Evolutionary conservation across 1,284 basidiomycete species (phyloP).

Genomic region (Mycena citricolor): DNA sequence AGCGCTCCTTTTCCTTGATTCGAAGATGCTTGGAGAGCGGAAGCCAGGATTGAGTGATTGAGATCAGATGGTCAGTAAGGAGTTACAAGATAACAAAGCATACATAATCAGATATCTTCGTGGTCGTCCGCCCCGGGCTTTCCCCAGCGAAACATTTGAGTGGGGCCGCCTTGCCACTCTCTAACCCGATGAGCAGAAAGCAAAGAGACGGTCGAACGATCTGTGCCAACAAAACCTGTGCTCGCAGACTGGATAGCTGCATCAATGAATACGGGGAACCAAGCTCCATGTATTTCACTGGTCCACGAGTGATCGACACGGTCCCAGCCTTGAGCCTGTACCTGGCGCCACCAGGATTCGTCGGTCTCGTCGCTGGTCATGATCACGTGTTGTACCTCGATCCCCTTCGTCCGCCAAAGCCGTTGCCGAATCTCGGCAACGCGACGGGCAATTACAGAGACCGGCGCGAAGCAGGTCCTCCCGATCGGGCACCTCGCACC

Average conservation of each 20-base stretch:
- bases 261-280: slow-evolving; percentile 36
- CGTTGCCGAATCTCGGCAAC: slow-evolving; percentile 63
- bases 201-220: slow-evolving; percentile 17
- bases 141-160: slow-evolving; percentile 20
- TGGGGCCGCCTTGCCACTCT: slow-evolving; percentile 14
- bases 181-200: slow-evolving; percentile 16
- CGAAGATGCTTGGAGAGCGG: no score
- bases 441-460: slow-evolving; percentile 55
- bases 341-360: slow-evolving; percentile 58
- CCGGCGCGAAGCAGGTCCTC: slow-evolving; percentile 29
- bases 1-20: no score
- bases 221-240: slow-evolving; percentile 19
- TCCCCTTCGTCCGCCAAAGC: slow-evolving; percentile 47
- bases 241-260: slow-evolving; percentile 21
- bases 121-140: slow-evolving; percentile 8
- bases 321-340: slow-evolving; percentile 57
- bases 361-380: slow-evolving; percentile 73
- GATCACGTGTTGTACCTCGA: slow-evolving; percentile 55
- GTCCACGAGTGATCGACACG: slow-evolving; percentile 57
- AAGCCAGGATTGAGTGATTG: no score
- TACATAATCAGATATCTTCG: no score
- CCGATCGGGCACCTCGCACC: slow-evolving; percentile 5
- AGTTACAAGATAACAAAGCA: no score
- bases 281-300: slow-evolving; percentile 51
- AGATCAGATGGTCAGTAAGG: no score